Conservation (phyloP, 2,329 filamentous ascomycete genomes). For the Hymenotorrendiella dingleyae region DNA sequence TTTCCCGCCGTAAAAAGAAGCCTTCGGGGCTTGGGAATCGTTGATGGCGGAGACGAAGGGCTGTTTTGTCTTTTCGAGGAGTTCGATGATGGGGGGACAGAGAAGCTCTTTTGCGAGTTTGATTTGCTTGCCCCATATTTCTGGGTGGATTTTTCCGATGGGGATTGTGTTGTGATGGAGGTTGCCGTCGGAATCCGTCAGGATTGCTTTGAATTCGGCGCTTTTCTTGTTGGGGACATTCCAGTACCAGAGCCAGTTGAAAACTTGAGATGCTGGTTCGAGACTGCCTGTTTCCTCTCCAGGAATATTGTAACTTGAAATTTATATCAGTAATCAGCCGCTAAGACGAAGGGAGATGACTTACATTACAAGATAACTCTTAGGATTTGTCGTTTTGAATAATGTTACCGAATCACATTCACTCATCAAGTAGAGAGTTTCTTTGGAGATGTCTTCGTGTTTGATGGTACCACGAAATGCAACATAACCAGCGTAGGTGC, state of each 20-base stretch:
- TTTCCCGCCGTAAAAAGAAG: conserved; percentile 34
- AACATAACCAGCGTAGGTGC: conserved; percentile 7
- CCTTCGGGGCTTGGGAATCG: conserved; percentile 32
- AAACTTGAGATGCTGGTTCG: conserved; percentile 33
- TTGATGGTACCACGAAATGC: conserved; percentile 34
- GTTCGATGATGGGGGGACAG: conserved; percentile 19
- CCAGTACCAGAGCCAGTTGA: conserved; percentile 40
- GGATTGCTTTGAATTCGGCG: conserved; percentile 11
- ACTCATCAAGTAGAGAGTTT: conserved; percentile 21
- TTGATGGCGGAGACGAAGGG: conserved; percentile 39
- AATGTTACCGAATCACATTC: not conserved
- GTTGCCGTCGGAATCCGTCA: conserved; percentile 25
- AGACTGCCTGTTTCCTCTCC: conserved; percentile 33
- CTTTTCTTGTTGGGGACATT: conserved; percentile 23
- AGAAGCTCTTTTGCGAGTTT: not conserved
- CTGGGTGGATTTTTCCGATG: conserved; percentile 1
- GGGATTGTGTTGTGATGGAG: conserved; percentile 18
- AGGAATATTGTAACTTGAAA: conserved; percentile 34
- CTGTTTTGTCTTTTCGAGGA: conserved; percentile 34
- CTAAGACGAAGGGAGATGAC: conserved; percentile 30
- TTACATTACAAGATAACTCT: conserved; percentile 32
- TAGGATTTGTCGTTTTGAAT: conserved; percentile 23
- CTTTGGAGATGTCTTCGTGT: conserved; percentile 32
- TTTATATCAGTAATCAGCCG: not conserved
- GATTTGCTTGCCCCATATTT: not conserved